Percentiles rank a stretch among this genome's conserved stretches.
These are phyloP conservation scores for Pseudogymnoascus sp. DNA, from an alignment of 2,329 filamentous ascomycete genomes.

Conservation along the genomic window DNA sequence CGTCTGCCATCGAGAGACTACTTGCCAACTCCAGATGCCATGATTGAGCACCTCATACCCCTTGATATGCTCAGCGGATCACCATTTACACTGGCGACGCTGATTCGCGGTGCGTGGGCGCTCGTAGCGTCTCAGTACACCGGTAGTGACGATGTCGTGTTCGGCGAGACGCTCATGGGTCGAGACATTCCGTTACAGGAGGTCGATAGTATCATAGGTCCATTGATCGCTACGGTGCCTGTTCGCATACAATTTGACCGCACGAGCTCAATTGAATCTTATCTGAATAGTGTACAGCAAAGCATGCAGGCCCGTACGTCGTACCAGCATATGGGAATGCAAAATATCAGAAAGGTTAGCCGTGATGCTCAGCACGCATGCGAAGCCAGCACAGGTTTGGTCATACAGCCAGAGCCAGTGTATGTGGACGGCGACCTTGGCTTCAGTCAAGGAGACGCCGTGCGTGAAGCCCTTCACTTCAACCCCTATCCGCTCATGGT, in stretches of 20 bases:
- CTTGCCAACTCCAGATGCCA: slow-evolving; percentile 34
- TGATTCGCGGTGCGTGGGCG: slow-evolving; percentile 32
- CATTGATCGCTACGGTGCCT: slow-evolving; percentile 36
- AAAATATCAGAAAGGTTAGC: slow-evolving; percentile 20
- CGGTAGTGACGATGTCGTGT: slow-evolving; percentile 33
- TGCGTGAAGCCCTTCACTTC: slow-evolving; percentile 29
- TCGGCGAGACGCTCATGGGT: slow-evolving; percentile 37
- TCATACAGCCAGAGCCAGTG: slow-evolving; percentile 27
- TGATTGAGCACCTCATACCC: slow-evolving; percentile 34
- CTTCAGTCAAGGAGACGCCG: slow-evolving; percentile 29
- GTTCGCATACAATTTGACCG: slow-evolving; percentile 30
- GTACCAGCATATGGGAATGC: slow-evolving; percentile 21
- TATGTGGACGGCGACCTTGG: slow-evolving; percentile 31
- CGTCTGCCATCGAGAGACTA: slow-evolving; percentile 39
- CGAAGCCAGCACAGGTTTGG: slow-evolving; percentile 16
- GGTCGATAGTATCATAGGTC: slow-evolving; percentile 36
- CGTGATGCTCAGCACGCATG: slow-evolving; percentile 18
- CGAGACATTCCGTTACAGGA: slow-evolving; percentile 32
- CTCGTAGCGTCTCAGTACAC: slow-evolving; percentile 33
- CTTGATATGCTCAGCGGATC: slow-evolving; percentile 11
- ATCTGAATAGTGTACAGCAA: slow-evolving; percentile 39
- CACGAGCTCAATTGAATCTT: slow-evolving; percentile 30
- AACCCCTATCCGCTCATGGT: slow-evolving; percentile 43
- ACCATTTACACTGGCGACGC: slow-evolving; percentile 17
- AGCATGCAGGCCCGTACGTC: slow-evolving; percentile 39